Conservation (phyloP, 768 basidiomycete genomes). For the Tephrocybe sp. region DNA sequence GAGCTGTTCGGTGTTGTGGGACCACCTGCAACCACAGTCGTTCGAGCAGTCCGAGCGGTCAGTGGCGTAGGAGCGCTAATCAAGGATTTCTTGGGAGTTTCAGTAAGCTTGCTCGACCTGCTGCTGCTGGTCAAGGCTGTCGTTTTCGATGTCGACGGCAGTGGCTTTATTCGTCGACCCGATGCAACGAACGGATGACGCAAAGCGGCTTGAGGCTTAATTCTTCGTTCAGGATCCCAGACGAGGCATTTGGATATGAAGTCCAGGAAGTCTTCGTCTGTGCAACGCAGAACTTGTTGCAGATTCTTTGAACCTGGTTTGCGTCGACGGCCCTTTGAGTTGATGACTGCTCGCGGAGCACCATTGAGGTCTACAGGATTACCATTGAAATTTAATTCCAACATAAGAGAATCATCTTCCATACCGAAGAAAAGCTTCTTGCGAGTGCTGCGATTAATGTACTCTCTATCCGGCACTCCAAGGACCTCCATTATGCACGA, state of each 20-base stretch:
- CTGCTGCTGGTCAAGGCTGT: constrained; percentile 51
- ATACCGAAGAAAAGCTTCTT: constrained; percentile 95
- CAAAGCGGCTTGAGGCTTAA: constrained; percentile 91
- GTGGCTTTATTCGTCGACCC: constrained; percentile 52
- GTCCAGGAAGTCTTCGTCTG: constrained; percentile 94
- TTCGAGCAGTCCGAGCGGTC: constrained; percentile 71
- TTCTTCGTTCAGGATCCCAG: constrained; percentile 95
- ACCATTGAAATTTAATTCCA: no score
- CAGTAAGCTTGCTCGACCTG: constrained; percentile 51
- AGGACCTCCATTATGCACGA: constrained; percentile 99
- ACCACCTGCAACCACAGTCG: constrained; percentile 42
- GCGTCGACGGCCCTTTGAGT: constrained; percentile 92
- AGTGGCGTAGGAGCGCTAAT: constrained; percentile 88
- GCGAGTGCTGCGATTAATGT: constrained; percentile 89
- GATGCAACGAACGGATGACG: constrained; percentile 86
- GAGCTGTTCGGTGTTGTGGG: constrained; percentile 58
- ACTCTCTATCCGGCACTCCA: constrained; percentile 92
- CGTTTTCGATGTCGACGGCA: constrained; percentile 49
- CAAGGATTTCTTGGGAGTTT: constrained; percentile 86
- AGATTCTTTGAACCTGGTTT: constrained; percentile 90
- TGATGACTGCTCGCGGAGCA: constrained; percentile 89
- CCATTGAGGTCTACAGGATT: constrained; percentile 76
- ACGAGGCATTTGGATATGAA: constrained; percentile 96
- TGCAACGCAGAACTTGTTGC: constrained; percentile 83
- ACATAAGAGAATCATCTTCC: no score